Conservation (phyloP, 331 rosid genomes). For the Arachis monticola region DNA sequence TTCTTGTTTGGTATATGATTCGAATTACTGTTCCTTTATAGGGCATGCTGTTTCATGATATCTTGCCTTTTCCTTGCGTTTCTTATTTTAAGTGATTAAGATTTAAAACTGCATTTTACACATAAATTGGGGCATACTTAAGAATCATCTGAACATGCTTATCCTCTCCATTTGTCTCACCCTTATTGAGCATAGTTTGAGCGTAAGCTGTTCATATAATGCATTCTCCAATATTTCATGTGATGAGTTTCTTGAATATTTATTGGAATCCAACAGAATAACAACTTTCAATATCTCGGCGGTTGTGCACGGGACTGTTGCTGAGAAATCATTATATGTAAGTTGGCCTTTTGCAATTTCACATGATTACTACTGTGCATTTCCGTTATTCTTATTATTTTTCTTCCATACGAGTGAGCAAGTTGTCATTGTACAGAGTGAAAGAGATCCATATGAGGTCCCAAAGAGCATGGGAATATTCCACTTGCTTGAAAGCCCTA, state of each 20-base stretch:
- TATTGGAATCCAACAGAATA: slow-evolving; percentile 61
- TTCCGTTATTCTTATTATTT: background rate
- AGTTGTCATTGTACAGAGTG: slow-evolving; percentile 55
- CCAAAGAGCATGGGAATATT: slow-evolving; percentile 90
- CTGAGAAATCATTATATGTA: slow-evolving; percentile 69
- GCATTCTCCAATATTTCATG: slow-evolving; percentile 23
- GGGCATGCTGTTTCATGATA: slow-evolving; percentile 7
- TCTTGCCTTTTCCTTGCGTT: slow-evolving; percentile 21
- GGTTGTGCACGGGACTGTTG: slow-evolving; percentile 85
- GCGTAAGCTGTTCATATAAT: background rate
- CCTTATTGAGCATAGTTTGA: slow-evolving; percentile 27
- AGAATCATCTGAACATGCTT: slow-evolving; percentile 8
- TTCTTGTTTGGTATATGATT: slow-evolving; percentile 24
- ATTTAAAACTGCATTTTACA: background rate
- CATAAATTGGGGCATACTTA: slow-evolving; percentile 14
- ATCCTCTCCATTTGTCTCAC: background rate
- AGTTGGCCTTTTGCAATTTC: slow-evolving; percentile 41
- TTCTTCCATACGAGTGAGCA: slow-evolving; percentile 15
- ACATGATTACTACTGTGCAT: slow-evolving; percentile 19
- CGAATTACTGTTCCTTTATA: background rate
- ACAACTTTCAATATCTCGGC: slow-evolving; percentile 89
- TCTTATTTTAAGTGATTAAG: slow-evolving; percentile 20
- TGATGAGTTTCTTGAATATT: background rate
- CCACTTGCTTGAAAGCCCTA: slow-evolving; percentile 88
- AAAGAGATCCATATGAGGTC: slow-evolving; percentile 71